Percentiles rank a stretch among this genome's conserved stretches.
Conservation (phyloP, 1,284 basidiomycete genomes). For the Sporisorium iseilematis-ciliati region DNA sequence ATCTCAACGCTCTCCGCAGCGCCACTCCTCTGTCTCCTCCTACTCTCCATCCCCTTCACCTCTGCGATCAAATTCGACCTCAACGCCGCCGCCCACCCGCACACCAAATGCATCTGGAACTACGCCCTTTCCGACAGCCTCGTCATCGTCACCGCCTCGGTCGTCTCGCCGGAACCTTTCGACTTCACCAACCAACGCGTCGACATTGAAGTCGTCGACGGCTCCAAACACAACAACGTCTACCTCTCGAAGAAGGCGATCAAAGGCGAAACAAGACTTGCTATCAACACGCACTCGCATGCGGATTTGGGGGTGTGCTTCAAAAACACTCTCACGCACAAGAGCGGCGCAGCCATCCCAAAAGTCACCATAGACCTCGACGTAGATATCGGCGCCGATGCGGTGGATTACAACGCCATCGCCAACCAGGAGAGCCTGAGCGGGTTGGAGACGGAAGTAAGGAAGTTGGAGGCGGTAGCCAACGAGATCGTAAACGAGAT, state of each 20-base stretch:
- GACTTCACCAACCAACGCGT: slow-evolving; percentile 70
- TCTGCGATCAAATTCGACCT: slow-evolving; percentile 68
- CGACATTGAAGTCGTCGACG: slow-evolving; percentile 94
- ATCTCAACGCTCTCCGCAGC: slow-evolving; percentile 7
- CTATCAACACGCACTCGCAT: slow-evolving; percentile 91
- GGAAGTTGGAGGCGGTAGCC: slow-evolving; percentile 92
- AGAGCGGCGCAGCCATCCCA: neutral
- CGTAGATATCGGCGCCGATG: slow-evolving; percentile 97
- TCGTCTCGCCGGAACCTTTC: slow-evolving; percentile 73
- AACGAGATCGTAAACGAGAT: slow-evolving; percentile 96
- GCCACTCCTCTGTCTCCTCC: slow-evolving; percentile 9
- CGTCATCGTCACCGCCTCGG: slow-evolving; percentile 87
- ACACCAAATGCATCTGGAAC: slow-evolving; percentile 68
- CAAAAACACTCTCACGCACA: slow-evolving; percentile 74
- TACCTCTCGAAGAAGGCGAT: slow-evolving; percentile 91
- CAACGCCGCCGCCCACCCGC: slow-evolving; percentile 38
- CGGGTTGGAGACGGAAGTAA: slow-evolving; percentile 96
- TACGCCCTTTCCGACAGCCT: slow-evolving; percentile 68
- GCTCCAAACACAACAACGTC: slow-evolving; percentile 85
- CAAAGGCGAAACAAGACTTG: slow-evolving; percentile 89
- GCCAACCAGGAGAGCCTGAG: slow-evolving; percentile 98
- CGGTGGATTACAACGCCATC: slow-evolving; percentile 98
- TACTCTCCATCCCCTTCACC: slow-evolving; percentile 13
- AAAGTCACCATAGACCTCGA: slow-evolving; percentile 80
- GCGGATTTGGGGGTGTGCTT: slow-evolving; percentile 97